These are phyloP conservation scores for Physcomitrellopsis africana DNA, from an alignment of 225 moss, liverwort and hornwort genomes.

Conservation along the genomic window DNA sequence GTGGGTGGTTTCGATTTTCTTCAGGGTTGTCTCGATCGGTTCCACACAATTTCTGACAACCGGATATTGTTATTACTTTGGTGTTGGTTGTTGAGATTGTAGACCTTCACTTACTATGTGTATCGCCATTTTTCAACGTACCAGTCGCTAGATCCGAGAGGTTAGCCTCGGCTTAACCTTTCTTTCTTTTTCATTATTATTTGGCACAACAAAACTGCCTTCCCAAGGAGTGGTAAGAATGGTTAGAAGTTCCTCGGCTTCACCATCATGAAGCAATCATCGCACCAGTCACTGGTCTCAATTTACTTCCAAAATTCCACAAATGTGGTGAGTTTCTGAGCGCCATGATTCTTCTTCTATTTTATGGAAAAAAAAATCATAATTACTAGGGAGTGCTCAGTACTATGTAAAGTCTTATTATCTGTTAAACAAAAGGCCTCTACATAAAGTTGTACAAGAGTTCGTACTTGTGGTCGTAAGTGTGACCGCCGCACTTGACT, in stretches of 20 bases:
- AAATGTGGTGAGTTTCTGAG: too few relatives aligned
- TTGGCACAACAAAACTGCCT: too few relatives aligned
- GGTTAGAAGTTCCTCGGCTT: too few relatives aligned
- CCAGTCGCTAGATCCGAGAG: background rate
- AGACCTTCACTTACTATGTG: constrained; percentile 47
- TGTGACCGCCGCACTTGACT: constrained; percentile 42
- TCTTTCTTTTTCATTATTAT: too few relatives aligned
- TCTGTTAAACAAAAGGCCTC: background rate
- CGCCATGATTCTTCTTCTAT: too few relatives aligned
- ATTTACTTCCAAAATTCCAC: background rate
- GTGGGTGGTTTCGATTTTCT: constrained; percentile 11
- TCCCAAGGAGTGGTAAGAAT: too few relatives aligned
- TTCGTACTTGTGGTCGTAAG: constrained; percentile 6
- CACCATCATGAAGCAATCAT: constrained; percentile 31
- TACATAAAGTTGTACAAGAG: constrained; percentile 1
- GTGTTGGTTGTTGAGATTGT: constrained; percentile 55
- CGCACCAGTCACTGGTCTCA: constrained; percentile 29
- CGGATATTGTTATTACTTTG: constrained; percentile 50
- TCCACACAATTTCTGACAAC: constrained; percentile 48
- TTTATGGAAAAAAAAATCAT: too few relatives aligned
- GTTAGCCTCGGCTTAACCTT: too few relatives aligned
- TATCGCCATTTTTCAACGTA: constrained; percentile 22
- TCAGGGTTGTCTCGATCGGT: constrained; percentile 10
- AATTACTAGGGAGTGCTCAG: too few relatives aligned
- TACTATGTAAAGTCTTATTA: too few relatives aligned